These are phyloP conservation scores for Kodamaea derodonti DNA, from an alignment of 1,139 yeast genomes.

Conservation along the genomic window DNA sequence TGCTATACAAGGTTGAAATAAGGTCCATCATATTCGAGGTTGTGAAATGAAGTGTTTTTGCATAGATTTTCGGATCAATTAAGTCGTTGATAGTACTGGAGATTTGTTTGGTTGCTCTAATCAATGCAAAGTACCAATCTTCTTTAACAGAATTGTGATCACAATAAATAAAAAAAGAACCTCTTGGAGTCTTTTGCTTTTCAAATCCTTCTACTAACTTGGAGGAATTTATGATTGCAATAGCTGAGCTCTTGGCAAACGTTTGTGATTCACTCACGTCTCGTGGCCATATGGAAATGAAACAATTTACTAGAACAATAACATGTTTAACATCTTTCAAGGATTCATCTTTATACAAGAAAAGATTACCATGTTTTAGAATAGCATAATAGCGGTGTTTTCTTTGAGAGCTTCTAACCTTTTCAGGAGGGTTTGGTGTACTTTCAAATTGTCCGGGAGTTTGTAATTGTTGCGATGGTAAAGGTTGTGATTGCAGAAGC, in stretches of 20 bases:
- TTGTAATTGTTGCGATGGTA: not conserved
- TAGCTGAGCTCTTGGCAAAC: constrained; percentile 75
- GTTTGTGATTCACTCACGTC: constrained; percentile 65
- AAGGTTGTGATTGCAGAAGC: not conserved
- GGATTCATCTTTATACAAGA: constrained; percentile 68
- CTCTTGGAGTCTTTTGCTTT: constrained; percentile 35
- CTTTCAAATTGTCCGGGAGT: constrained; percentile 1
- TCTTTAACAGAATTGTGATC: constrained; percentile 81
- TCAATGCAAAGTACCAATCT: constrained; percentile 83
- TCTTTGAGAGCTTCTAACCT: constrained; percentile 24
- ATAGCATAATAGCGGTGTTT: constrained; percentile 67
- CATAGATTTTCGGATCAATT: constrained; percentile 43
- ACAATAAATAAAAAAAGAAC: constrained; percentile 68
- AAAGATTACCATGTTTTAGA: constrained; percentile 79
- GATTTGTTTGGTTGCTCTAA: constrained; percentile 70
- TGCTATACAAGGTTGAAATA: constrained; percentile 72
- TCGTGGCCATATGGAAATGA: constrained; percentile 87
- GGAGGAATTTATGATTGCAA: constrained; percentile 52
- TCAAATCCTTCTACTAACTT: constrained; percentile 5
- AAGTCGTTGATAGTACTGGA: constrained; percentile 9
- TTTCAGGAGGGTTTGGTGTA: constrained; percentile 8
- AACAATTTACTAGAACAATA: constrained; percentile 65
- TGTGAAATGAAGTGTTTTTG: constrained; percentile 68
- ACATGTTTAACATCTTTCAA: constrained; percentile 73
- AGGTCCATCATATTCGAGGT: constrained; percentile 69